These are phyloP conservation scores for Colletotrichum lindemuthianum DNA, from an alignment of 2,329 filamentous ascomycete species.

Conservation along the genomic window DNA sequence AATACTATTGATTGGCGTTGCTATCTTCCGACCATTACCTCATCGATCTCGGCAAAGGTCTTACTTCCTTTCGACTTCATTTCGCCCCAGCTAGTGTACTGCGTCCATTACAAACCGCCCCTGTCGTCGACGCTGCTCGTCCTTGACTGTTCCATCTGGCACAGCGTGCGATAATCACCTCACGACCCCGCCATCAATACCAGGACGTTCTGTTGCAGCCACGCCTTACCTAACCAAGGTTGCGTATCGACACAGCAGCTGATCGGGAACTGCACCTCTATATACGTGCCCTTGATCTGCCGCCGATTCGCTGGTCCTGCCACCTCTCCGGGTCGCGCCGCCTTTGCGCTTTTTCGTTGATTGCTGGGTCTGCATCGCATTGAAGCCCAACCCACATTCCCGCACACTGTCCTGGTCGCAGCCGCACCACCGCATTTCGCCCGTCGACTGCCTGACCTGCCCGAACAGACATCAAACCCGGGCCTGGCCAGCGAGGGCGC, in stretches of 20 bases:
- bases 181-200: conserved; percentile 20
- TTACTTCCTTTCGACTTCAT: background rate
- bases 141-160: background rate
- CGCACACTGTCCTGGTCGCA: conserved; percentile 1
- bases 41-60: too few species aligned
- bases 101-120: background rate
- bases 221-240: conserved; percentile 34
- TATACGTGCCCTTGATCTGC: background rate
- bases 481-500: conserved; percentile 36
- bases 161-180: conserved; percentile 26
- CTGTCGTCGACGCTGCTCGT: background rate
- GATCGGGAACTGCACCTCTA: conserved; percentile 12
- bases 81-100: background rate
- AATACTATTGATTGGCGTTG: too few species aligned
- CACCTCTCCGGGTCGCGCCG: conserved; percentile 12
- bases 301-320: conserved; percentile 20
- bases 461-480: conserved; percentile 19
- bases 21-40: too few species aligned
- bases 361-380: conserved; percentile 9
- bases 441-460: conserved; percentile 27
- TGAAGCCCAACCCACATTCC: conserved; percentile 22
- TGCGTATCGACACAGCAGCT: conserved; percentile 21
- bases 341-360: conserved; percentile 11
- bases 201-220: conserved; percentile 13
- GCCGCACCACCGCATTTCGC: conserved; percentile 19